These are phyloP conservation scores for Cladosporium sp. DNA, from an alignment of 2,329 filamentous ascomycete species.

Conservation along the genomic window DNA sequence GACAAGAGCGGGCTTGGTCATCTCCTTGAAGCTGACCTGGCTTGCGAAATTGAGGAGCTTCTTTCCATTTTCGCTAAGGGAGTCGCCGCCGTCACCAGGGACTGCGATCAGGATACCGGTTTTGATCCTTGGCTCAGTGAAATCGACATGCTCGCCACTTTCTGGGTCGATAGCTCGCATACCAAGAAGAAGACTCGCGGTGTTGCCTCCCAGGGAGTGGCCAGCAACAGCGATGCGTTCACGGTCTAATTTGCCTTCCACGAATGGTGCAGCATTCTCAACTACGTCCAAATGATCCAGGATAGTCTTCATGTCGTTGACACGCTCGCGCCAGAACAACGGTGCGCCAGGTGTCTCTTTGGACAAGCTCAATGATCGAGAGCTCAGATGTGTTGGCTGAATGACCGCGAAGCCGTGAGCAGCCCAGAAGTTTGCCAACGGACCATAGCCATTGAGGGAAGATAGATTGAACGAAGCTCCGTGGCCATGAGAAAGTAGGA, in stretches of 20 bases:
- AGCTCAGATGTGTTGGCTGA: constrained; percentile 16
- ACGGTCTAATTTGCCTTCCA: not conserved
- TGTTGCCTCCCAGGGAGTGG: constrained; percentile 8
- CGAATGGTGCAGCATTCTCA: not conserved
- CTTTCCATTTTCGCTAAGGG: constrained; percentile 1
- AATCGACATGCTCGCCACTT: not conserved
- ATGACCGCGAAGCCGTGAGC: constrained; percentile 13
- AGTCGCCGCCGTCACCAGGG: constrained; percentile 5
- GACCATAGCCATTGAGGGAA: constrained; percentile 6
- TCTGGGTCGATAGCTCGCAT: not conserved
- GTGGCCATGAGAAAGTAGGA: constrained; percentile 15
- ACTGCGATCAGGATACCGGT: constrained; percentile 6
- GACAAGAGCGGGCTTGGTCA: constrained; percentile 6
- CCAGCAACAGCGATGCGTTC: constrained; percentile 3
- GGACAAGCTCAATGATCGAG: not conserved
- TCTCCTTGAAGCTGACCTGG: constrained; percentile 4
- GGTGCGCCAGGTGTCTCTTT: constrained; percentile 6
- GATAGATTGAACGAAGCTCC: constrained; percentile 8
- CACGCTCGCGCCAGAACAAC: constrained; percentile 14
- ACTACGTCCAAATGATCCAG: not conserved
- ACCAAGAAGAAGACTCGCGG: constrained; percentile 1
- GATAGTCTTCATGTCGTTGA: constrained; percentile 11
- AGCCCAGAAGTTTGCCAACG: constrained; percentile 6
- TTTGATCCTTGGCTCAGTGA: constrained; percentile 13
- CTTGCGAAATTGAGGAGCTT: not conserved